phyloP scores from a whole-genome alignment of 441 rosid genomes.

The Croton laevigatus region DNA sequence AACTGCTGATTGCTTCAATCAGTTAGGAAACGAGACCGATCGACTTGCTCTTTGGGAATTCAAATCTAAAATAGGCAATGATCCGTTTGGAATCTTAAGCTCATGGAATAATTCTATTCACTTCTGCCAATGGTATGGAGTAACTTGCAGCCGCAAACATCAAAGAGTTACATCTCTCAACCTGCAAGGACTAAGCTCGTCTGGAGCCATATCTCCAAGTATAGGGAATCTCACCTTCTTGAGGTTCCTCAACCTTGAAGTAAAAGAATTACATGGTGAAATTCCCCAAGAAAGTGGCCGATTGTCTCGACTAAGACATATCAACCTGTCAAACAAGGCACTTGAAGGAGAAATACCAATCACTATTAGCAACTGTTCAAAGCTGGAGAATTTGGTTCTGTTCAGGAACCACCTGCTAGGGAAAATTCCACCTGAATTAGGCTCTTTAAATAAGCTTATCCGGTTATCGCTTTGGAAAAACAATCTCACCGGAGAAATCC shows the following conservation, averaged over 20 bases:
- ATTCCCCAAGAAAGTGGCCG: constrained; percentile 9
- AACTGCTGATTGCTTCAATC: not conserved
- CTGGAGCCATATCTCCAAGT: constrained; percentile 18
- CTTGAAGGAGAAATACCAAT: constrained; percentile 7
- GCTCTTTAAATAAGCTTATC: constrained; percentile 7
- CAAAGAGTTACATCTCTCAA: constrained; percentile 6
- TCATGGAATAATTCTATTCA: constrained; percentile 9
- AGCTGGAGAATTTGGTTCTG: not conserved
- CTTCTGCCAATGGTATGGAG: constrained; percentile 9
- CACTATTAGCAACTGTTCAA: constrained; percentile 4
- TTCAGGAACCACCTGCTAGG: not conserved
- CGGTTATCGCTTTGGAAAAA: not conserved
- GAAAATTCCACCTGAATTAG: constrained; percentile 9
- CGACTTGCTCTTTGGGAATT: not conserved
- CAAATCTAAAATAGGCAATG: constrained; percentile 5
- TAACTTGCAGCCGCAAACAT: not conserved
- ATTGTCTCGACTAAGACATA: not conserved
- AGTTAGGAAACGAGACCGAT: not conserved
- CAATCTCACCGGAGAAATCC: constrained; percentile 4
- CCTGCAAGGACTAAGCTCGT: not conserved
- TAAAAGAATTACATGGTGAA: constrained; percentile 6
- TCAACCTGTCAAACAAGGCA: not conserved
- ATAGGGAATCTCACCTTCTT: constrained; percentile 20
- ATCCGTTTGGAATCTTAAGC: not conserved
- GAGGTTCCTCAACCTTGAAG: constrained; percentile 4